Evolutionary conservation across 2,329 filamentous ascomycete genomes (phyloP).

Genomic region (Ophiostoma sp.): DNA sequence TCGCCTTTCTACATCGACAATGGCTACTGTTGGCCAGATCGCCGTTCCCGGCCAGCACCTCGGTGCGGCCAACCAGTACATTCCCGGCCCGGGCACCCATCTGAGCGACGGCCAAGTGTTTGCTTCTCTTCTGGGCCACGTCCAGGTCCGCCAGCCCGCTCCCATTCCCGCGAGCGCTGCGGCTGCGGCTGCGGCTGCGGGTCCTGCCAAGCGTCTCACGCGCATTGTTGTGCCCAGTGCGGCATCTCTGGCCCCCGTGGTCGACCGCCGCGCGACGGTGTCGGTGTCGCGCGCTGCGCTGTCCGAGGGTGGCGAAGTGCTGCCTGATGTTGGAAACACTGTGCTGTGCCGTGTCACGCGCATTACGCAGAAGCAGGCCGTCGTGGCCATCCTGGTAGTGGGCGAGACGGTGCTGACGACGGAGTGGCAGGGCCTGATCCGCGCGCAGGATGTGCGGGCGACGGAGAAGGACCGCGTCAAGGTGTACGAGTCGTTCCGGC

Average conservation of each 20-base stretch:
- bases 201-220: conserved; percentile 54
- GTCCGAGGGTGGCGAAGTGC: conserved; percentile 49
- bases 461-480: conserved; percentile 95
- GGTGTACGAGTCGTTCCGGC: conserved; percentile 84
- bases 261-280: conserved; percentile 46
- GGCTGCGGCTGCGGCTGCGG: conserved; percentile 30
- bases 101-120: conserved; percentile 68
- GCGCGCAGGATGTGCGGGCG: conserved; percentile 84
- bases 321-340: conserved; percentile 73
- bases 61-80: conserved; percentile 60
- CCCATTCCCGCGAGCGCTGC: conserved; percentile 33
- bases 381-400: conserved; percentile 79
- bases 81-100: conserved; percentile 78
- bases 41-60: conserved; percentile 80
- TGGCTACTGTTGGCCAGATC: conserved; percentile 34
- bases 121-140: conserved; percentile 74
- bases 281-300: conserved; percentile 48
- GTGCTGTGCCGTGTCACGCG: conserved; percentile 83
- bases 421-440: conserved; percentile 79
- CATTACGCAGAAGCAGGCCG: conserved; percentile 77
- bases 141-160: conserved; percentile 49
- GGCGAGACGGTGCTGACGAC: conserved; percentile 66
- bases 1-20: not conserved
- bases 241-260: conserved; percentile 37
- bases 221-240: conserved; percentile 45